Evolutionary conservation across 768 basidiomycete genomes (phyloP), one percentile per base, ranked within the genome.

Genomic region (Heimioporus sp.): DNA sequence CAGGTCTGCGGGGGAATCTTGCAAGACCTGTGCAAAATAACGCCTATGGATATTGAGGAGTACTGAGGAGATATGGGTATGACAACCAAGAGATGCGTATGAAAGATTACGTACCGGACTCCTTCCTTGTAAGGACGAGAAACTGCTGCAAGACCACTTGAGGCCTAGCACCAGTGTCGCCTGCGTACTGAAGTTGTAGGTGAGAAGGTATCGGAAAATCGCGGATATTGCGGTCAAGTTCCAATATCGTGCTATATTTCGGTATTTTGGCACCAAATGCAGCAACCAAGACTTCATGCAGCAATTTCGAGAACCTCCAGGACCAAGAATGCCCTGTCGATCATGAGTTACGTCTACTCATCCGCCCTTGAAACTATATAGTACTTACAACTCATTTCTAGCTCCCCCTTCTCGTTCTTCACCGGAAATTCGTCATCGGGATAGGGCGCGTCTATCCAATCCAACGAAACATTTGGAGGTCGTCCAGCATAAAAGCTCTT

Each of bases 1-100:
- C 3, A 82, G 71, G 49, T 87, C 82, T 9, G 67, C 58, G 1
- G 83, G 81, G 44, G 73, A 71, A 41, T 87, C 86, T 46, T 80
- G 78, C 17, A 90, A 65, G 0, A 85, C 84, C 58, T 82, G 82
- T 2, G 81, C 81, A 59, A 88, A 85, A 64, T 86, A 87, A 15
- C 80, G 73, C 28, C 86, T 75, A 60, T 88, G 87, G 15, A 90
- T 72, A 57, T 81, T 81, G 30, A 88, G 68, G 32, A 87, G 71
- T 0, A 78, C 86, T 86, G 51, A 17, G n/a, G 0, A 15, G 20
- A 34, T 38, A 51, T 50, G 20, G 50, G 48, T 19, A 19, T 15
- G 19, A 20, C 16, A 11, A 12, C 30, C 35, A 46, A 5, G 36
- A 34, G 16, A 43, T 46, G 2, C 10, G n/a, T 11, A 30, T 21